A percentile compares a stretch with the other conserved stretches of the same genome.
Conservation (phyloP, 805 yeast genomes). For the Zygotorulaspora sp. region DNA sequence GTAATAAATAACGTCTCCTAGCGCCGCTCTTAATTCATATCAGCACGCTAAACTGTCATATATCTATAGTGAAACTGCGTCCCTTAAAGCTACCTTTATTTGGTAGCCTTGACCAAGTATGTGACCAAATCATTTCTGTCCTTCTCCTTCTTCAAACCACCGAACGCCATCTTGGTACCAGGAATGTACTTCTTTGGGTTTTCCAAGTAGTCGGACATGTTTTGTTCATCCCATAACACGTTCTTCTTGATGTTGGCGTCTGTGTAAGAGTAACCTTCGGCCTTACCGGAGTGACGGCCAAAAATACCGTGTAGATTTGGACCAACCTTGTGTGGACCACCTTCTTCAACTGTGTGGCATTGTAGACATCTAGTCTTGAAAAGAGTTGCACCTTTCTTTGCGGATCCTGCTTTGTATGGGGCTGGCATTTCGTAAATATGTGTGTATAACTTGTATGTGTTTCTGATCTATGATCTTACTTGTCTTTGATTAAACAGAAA, state of each 20-base stretch:
- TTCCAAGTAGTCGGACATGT: conserved; percentile 91
- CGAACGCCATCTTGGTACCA: conserved; percentile 99
- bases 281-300: conserved; percentile 88
- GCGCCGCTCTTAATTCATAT: too few species aligned
- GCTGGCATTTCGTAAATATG: conserved; percentile 20
- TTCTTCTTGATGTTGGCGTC: conserved; percentile 98
- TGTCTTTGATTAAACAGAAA: too few species aligned
- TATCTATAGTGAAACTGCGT: background rate
- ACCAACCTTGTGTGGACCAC: conserved; percentile 98
- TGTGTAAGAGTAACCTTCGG: conserved; percentile 91
- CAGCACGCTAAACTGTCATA: background rate
- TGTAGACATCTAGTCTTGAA: conserved; percentile 99
- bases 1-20: background rate
- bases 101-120: conserved; percentile 59
- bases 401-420: conserved; percentile 48
- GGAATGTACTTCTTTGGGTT: conserved; percentile 99
- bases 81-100: conserved; percentile 33
- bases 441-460: conserved; percentile 1
- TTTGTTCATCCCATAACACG: conserved; percentile 80
- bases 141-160: conserved; percentile 98
- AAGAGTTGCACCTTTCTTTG: conserved; percentile 93
- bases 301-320: conserved; percentile 95
- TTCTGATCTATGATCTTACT: background rate
- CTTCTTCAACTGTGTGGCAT: conserved; percentile 95
- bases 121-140: conserved; percentile 96